phyloP scores from a whole-genome alignment of 176 grass and related monocot genomes.

The Oryza glumipatula region DNA sequence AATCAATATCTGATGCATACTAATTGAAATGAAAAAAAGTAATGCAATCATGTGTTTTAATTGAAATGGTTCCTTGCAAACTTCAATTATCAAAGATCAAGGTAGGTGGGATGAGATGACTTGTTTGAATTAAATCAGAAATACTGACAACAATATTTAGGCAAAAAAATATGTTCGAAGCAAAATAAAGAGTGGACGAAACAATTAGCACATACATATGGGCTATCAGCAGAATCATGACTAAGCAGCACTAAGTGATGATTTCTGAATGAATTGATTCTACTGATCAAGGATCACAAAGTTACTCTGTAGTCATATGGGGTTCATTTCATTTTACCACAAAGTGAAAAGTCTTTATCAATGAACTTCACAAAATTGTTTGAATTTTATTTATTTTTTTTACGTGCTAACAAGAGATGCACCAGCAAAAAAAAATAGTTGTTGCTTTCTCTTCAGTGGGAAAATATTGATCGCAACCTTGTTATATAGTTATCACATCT shows the following conservation, averaged over 20 bases:
- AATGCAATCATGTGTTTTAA: constrained; percentile 4
- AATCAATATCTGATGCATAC: constrained; percentile 23
- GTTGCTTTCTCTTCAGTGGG: neutral
- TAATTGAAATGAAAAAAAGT: constrained; percentile 12
- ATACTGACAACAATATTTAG: neutral
- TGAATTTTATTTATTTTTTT: too few relatives aligned
- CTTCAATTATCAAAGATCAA: neutral
- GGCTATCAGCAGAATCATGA: neutral
- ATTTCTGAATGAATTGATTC: neutral
- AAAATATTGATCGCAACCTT: neutral
- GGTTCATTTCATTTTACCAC: neutral
- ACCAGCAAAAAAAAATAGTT: neutral
- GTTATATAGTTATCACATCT: neutral
- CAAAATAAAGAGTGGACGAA: neutral
- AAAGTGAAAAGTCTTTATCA: neutral
- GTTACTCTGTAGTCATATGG: neutral
- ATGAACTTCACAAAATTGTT: neutral
- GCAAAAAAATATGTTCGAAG: neutral
- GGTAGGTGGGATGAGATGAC: neutral
- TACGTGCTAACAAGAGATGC: neutral
- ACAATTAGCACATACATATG: neutral
- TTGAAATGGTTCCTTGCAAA: neutral
- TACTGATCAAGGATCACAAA: neutral
- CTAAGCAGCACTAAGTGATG: neutral
- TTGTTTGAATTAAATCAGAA: neutral